Conservation (phyloP, 192 early-diverging fungal species). For the Coemansia sp. region DNA sequence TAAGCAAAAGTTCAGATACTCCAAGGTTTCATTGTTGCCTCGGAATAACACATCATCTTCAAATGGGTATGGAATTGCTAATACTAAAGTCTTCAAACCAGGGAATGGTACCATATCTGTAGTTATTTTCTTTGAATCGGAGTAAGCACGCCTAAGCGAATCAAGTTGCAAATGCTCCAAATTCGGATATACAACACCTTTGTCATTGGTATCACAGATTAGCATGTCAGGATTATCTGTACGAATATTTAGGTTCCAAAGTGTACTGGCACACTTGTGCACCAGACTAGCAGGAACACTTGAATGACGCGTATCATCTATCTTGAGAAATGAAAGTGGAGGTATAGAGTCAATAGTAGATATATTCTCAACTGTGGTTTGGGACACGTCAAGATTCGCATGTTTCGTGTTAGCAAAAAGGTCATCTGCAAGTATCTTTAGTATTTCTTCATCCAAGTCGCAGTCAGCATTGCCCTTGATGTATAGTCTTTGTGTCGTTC, state of each 20-base stretch:
- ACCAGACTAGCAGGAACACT: not conserved
- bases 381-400: too few relatives aligned
- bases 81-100: not conserved
- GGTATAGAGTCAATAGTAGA: not conserved
- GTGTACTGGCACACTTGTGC: not conserved
- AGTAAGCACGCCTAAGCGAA: too few relatives aligned
- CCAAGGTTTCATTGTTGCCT: constrained; percentile 2
- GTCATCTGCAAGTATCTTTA: not conserved
- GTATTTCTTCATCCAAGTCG: not conserved
- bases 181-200: not conserved
- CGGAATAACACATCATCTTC: constrained; percentile 6
- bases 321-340: not conserved
- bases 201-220: not conserved
- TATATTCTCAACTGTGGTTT: too few relatives aligned
- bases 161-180: not conserved
- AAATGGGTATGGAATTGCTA: not conserved
- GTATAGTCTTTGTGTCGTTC: not conserved
- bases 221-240: not conserved
- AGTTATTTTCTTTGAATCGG: not conserved
- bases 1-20: not conserved
- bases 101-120: not conserved
- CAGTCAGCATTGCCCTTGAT: not conserved
- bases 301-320: not conserved
- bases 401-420: not conserved
- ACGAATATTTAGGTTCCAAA: not conserved